These are phyloP conservation scores for Blastomyces parvus DNA, from an alignment of 2,329 filamentous ascomycete genomes.

Conservation along the genomic window DNA sequence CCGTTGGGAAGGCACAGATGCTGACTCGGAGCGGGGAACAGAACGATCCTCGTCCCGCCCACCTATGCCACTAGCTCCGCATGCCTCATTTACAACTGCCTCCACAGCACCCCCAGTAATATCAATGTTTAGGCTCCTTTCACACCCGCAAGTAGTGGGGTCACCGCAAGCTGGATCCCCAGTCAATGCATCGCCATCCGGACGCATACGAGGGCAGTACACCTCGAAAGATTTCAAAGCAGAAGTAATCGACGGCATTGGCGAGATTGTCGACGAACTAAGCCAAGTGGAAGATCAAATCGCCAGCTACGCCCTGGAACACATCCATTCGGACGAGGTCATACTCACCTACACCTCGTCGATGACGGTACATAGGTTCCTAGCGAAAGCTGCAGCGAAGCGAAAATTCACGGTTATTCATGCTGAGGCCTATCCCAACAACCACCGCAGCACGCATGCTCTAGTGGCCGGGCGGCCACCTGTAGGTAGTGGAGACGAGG, in stretches of 20 bases:
- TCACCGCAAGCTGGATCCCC: conserved; percentile 34
- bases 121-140: conserved; percentile 82
- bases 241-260: conserved; percentile 87
- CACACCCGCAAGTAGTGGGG: conserved; percentile 48
- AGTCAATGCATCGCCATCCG: conserved; percentile 28
- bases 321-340: conserved; percentile 88
- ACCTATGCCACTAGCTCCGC: conserved; percentile 39
- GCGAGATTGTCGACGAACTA: conserved; percentile 92
- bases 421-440: conserved; percentile 62
- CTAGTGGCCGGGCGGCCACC: conserved; percentile 46
- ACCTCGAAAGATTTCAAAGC: conserved; percentile 62
- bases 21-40: conserved; percentile 4
- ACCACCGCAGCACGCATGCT: conserved; percentile 54
- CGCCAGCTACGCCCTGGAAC: conserved; percentile 73
- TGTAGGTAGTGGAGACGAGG: conserved; percentile 36
- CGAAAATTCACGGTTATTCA: conserved; percentile 87
- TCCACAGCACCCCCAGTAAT: conserved; percentile 45
- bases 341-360: conserved; percentile 84
- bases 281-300: conserved; percentile 90
- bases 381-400: conserved; percentile 77
- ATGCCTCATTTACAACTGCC: conserved; percentile 18
- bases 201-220: conserved; percentile 23
- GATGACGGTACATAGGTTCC: conserved; percentile 76
- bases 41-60: conserved; percentile 42
- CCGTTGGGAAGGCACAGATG: neutral